These are phyloP conservation scores for Fraxinus anomala DNA, from an alignment of 257 asterid genomes.

Conservation along the genomic window DNA sequence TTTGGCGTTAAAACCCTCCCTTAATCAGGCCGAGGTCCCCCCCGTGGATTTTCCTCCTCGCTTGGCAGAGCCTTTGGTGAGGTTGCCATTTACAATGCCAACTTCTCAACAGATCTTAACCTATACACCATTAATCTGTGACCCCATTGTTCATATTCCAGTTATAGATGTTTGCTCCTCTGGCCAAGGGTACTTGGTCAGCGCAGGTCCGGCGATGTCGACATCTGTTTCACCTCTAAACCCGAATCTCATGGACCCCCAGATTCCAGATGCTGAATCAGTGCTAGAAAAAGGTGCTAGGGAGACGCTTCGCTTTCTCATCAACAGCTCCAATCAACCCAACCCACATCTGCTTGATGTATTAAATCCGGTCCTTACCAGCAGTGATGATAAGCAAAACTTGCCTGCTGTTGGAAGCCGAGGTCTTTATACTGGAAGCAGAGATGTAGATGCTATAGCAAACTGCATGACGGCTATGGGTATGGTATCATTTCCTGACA, in stretches of 20 bases:
- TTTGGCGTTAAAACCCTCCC: slow-evolving; percentile 45
- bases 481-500: slow-evolving; percentile 46
- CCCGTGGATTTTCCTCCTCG: slow-evolving; percentile 59
- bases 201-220: slow-evolving; percentile 69
- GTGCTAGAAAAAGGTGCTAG: slow-evolving; percentile 76
- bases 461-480: slow-evolving; percentile 49
- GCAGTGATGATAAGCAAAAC: slow-evolving; percentile 40
- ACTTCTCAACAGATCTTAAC: slow-evolving; percentile 78
- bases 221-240: slow-evolving; percentile 55
- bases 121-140: slow-evolving; percentile 79
- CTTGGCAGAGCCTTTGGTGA: slow-evolving; percentile 51
- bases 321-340: slow-evolving; percentile 66
- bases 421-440: slow-evolving; percentile 65
- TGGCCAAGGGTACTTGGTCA: slow-evolving; percentile 90
- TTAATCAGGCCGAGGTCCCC: slow-evolving; percentile 50
- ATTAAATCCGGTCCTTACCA: slow-evolving; percentile 48
- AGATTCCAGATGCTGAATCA: slow-evolving; percentile 58
- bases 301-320: slow-evolving; percentile 89
- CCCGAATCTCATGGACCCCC: slow-evolving; percentile 54
- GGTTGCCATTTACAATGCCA: slow-evolving; percentile 46
- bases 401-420: slow-evolving; percentile 62
- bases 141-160: slow-evolving; percentile 89
- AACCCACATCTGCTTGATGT: slow-evolving; percentile 54
- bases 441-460: slow-evolving; percentile 44
- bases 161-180: slow-evolving; percentile 81